These are phyloP conservation scores for Helotiales sp. DNA, from an alignment of 2,329 filamentous ascomycete species.

Conservation along the genomic window DNA sequence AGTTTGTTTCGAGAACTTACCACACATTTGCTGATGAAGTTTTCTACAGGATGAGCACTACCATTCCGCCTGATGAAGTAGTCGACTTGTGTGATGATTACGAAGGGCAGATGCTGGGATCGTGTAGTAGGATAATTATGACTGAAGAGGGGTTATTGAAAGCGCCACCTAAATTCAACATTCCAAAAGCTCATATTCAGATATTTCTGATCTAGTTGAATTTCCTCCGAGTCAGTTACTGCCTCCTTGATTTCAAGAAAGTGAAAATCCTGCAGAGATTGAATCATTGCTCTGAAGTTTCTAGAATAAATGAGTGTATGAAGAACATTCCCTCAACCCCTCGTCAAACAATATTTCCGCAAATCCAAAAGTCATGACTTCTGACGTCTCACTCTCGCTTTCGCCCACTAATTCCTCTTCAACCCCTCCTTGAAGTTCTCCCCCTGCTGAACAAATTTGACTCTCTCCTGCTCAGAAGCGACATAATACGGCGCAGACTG, in stretches of 20 bases:
- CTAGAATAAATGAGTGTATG: too few relatives aligned
- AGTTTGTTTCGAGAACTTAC: too few relatives aligned
- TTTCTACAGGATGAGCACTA: background rate
- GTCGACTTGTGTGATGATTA: background rate
- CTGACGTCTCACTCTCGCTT: background rate
- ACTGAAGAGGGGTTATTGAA: background rate
- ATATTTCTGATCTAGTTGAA: background rate
- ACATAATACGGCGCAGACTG: slow-evolving; percentile 11
- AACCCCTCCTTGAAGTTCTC: background rate
- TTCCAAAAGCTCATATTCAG: background rate
- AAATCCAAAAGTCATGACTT: too few relatives aligned
- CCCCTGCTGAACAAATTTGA: background rate
- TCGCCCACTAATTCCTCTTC: background rate
- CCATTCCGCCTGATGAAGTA: background rate
- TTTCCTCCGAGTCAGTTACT: too few relatives aligned
- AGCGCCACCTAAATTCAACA: background rate
- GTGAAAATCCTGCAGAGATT: too few relatives aligned
- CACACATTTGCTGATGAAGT: background rate
- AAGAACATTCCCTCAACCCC: too few relatives aligned
- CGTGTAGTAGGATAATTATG: background rate
- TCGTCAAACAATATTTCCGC: too few relatives aligned
- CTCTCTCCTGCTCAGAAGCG: background rate
- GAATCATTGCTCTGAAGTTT: too few relatives aligned
- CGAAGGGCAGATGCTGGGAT: background rate
- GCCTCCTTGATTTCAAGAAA: too few relatives aligned